phyloP scores from a whole-genome alignment of 495 filamentous ascomycete species.

The Xylaria nigripes region DNA sequence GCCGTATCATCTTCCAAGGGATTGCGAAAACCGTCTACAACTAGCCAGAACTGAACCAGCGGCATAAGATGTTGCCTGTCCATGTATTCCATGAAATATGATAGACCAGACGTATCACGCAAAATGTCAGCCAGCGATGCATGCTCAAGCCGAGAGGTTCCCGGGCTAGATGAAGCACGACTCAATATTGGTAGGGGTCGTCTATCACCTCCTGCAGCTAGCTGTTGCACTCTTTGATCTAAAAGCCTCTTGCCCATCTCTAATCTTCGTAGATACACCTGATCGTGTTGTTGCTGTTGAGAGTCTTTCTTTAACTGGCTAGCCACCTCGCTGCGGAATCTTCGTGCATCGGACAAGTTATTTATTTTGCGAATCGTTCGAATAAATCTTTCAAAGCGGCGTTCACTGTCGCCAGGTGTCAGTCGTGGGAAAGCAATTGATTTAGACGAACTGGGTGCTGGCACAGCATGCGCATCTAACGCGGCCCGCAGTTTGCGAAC shows the following conservation, averaged over 20 bases:
- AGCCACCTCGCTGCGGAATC: constrained; percentile 85
- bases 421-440: constrained; percentile 59
- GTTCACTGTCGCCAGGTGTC: constrained; percentile 62
- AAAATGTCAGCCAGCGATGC: constrained; percentile 73
- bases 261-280: constrained; percentile 74
- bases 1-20: constrained; percentile 82
- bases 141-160: constrained; percentile 54
- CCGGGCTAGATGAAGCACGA: constrained; percentile 26
- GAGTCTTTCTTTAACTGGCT: constrained; percentile 84
- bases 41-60: constrained; percentile 96
- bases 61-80: constrained; percentile 81
- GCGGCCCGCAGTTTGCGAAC: constrained; percentile 90
- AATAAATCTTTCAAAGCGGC: constrained; percentile 90
- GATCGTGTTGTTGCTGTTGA: constrained; percentile 69
- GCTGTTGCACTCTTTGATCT: constrained; percentile 78
- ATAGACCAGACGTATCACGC: constrained; percentile 79
- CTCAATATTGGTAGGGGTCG: constrained; percentile 29
- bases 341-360: constrained; percentile 87
- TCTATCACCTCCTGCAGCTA: constrained; percentile 58
- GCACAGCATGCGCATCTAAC: constrained; percentile 89
- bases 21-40: constrained; percentile 94
- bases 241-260: constrained; percentile 86
- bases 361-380: constrained; percentile 79
- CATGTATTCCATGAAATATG: constrained; percentile 99
- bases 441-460: constrained; percentile 57